phyloP scores from a whole-genome alignment of 495 filamentous ascomycete genomes.

The Pseudevernia furfuracea region DNA sequence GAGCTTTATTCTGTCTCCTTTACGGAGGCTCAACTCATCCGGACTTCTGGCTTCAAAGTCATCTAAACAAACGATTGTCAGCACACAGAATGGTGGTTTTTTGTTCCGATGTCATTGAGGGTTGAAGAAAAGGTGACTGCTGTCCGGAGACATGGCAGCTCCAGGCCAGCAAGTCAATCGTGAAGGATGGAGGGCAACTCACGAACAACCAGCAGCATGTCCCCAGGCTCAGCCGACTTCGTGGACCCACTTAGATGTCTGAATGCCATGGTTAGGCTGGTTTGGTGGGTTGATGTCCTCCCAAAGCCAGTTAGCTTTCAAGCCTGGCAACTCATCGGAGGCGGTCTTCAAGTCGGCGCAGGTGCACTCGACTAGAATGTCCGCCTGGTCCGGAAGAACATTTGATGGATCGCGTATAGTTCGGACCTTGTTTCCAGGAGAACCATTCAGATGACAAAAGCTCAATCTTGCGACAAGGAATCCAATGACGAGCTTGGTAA shows the following conservation, averaged over 20 bases:
- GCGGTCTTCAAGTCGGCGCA: constrained; percentile 16
- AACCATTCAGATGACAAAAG: constrained; percentile 7
- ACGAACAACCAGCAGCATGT: constrained; percentile 71
- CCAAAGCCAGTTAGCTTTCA: neutral
- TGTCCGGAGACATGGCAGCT: neutral
- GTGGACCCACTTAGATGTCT: constrained; percentile 30
- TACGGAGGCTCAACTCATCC: constrained; percentile 82
- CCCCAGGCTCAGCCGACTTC: constrained; percentile 52
- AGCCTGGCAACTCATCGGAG: constrained; percentile 13
- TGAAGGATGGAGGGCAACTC: constrained; percentile 36
- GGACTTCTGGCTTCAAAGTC: constrained; percentile 84
- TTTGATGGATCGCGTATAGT: constrained; percentile 11
- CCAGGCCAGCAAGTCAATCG: neutral
- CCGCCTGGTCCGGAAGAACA: constrained; percentile 7
- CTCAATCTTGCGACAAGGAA: constrained; percentile 25
- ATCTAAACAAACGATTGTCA: constrained; percentile 36
- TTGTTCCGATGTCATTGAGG: neutral
- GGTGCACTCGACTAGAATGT: constrained; percentile 17
- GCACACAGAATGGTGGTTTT: neutral
- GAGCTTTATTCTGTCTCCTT: constrained; percentile 83
- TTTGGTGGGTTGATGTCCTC: neutral
- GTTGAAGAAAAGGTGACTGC: neutral
- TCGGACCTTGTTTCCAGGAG: constrained; percentile 1
- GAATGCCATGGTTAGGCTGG: constrained; percentile 38
- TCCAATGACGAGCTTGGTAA: constrained; percentile 13